Evolutionary conservation across 1,139 yeast species (phyloP).

Genomic region (Casaregolazyma lundiana): DNA sequence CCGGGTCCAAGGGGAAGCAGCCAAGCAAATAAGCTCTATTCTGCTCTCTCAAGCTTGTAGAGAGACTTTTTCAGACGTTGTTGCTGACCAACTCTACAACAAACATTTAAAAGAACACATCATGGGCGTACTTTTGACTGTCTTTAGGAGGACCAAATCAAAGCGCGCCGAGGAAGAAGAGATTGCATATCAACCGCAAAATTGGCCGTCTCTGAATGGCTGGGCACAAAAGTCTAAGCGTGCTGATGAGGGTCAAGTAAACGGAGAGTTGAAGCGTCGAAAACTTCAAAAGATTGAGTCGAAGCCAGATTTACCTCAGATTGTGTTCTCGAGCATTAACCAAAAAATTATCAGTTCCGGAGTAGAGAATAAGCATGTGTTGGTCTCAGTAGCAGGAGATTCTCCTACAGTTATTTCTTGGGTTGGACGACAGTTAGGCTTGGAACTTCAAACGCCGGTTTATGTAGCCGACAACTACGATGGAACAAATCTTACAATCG

Average conservation of each 20-base stretch:
- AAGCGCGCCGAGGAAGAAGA: not conserved
- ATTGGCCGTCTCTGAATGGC: not conserved
- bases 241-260: not conserved
- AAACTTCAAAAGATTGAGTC: not conserved
- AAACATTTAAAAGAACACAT: not conserved
- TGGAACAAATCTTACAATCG: not conserved
- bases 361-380: not conserved
- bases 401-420: not conserved
- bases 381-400: not conserved
- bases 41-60: not conserved
- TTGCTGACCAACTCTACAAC: not conserved
- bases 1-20: slow-evolving; percentile 38
- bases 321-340: not conserved
- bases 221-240: not conserved
- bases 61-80: not conserved
- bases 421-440: not conserved
- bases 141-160: not conserved
- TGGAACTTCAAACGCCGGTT: not conserved
- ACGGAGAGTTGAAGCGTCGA: not conserved
- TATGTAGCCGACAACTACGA: not conserved
- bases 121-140: not conserved
- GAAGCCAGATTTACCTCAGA: not conserved
- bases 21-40: not conserved
- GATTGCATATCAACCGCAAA: not conserved
- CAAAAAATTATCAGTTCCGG: not conserved